A percentile compares a stretch with the other conserved stretches of the same genome.
Evolutionary conservation across 163 green algal species (phyloP).

Genomic region (Scenedesmus sp.): DNA sequence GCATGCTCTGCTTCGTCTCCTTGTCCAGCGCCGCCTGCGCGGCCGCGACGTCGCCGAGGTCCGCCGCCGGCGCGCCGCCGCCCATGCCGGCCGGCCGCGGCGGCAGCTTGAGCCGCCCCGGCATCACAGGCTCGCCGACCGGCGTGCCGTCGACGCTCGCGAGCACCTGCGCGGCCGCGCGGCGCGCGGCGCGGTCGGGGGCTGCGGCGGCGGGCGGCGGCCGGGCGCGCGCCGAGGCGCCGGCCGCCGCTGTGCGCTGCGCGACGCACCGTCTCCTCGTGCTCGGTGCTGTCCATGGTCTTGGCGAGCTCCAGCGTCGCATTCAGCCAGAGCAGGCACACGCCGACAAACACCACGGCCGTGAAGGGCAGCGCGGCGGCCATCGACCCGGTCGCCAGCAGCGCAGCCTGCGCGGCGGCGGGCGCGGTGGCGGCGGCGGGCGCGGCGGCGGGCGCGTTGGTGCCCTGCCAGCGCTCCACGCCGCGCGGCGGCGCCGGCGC

Average conservation of each 20-base stretch:
- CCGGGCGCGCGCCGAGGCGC: not conserved
- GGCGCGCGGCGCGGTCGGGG: not conserved
- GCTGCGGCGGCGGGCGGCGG: not conserved
- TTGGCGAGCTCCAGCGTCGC: constrained; percentile 21
- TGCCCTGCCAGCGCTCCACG: no score
- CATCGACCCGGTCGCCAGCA: constrained; percentile 41
- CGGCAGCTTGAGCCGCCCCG: no score
- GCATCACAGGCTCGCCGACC: not conserved
- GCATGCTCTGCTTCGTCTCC: no score
- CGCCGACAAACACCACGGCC: constrained; percentile 6
- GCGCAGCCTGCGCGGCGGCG: constrained; percentile 40
- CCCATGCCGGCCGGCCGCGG: no score
- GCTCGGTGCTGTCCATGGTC: constrained; percentile 13
- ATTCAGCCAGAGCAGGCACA: constrained; percentile 18
- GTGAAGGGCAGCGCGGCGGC: constrained; percentile 26
- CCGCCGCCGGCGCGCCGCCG: no score
- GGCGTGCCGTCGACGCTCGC: constrained; percentile 18
- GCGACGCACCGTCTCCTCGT: constrained; percentile 7
- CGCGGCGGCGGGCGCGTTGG: no score
- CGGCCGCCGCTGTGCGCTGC: not conserved
- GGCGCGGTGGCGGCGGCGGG: no score
- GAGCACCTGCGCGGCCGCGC: not conserved
- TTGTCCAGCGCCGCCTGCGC: no score
- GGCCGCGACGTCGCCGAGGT: no score
- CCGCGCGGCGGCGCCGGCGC: no score